Evolutionary conservation across 441 rosid genomes (phyloP).

Genomic region (Dalechampia spathulata): DNA sequence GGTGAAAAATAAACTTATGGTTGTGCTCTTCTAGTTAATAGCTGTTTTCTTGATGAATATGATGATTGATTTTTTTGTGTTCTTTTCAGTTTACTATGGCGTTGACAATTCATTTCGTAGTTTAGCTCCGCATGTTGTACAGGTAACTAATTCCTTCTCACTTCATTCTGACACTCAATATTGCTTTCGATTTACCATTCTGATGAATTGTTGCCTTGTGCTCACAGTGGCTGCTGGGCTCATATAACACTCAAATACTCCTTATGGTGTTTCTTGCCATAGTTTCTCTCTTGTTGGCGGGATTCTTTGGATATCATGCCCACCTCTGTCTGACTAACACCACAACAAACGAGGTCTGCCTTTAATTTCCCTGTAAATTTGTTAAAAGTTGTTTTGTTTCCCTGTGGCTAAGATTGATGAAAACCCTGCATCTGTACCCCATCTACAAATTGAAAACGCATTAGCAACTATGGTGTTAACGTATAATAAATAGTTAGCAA

Average conservation of each 20-base stretch:
- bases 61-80: not conserved
- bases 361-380: not conserved
- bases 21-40: not conserved
- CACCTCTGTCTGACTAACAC: constrained; percentile 72
- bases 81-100: constrained; percentile 68
- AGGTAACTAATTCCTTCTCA: constrained; percentile 24
- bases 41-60: not conserved
- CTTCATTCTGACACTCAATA: not conserved
- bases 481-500: not conserved
- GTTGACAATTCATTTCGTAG: constrained; percentile 56
- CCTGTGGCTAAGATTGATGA: not conserved
- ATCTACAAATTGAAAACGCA: not conserved
- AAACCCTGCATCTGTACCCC: not conserved
- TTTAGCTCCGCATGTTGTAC: constrained; percentile 66
- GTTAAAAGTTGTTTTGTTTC: not conserved
- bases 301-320: constrained; percentile 75
- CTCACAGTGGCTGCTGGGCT: constrained; percentile 72
- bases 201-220: constrained; percentile 13
- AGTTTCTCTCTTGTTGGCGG: constrained; percentile 64
- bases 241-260: constrained; percentile 75
- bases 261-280: constrained; percentile 74
- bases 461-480: no score
- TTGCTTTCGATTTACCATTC: not conserved
- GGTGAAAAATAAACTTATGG: constrained; percentile 29
- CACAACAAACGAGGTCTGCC: constrained; percentile 74